Evolutionary conservation across 2,329 filamentous ascomycete genomes (phyloP), one percentile per base, ranked within the genome.

Genomic region (Cladosporium sp.): DNA sequence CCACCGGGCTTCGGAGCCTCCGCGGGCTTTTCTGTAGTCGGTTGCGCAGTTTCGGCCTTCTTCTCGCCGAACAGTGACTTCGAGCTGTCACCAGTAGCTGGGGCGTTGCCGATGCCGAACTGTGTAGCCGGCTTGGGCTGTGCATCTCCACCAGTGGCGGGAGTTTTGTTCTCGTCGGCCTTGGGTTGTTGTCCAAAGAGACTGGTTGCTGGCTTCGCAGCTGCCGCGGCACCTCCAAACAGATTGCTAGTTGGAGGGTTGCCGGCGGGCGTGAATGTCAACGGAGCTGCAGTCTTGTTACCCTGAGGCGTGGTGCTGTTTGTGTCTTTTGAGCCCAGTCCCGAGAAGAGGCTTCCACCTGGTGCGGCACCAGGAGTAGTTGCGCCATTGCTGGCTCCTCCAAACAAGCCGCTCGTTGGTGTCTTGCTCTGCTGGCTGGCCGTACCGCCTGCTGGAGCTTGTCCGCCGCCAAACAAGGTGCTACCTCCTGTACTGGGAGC

Each of bases 241-340:
- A 65, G 21, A 21, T 44, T 62, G 49, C 37, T 46, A 26, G 35
- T 14, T 14, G 72, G 69, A 31, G 71, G 70, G 49, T 73, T 66
- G 59, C 74, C 78, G 37, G 72, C 72, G 10, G 72, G 72, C n/a
- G 72, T 74, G 16, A 71, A 72, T 14, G 69, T 72, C 11, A 66
- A 65, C 12, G 67, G 56, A 40, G 67, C 64, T 28, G 52, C 40
- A 18, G 61, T 59, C 44, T 71, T 71, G 64, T 67, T 70, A 6
- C 67, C 62, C 35, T 72, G 69, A 5, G 72, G 72, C 5, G 72
- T 73, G 11, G 66, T 65, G 21, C 66, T 68, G 40, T 59, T 67
- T 16, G 62, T 49, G 16, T 52, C 53, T 12, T 65, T 65, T 7
- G 53, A 49, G 23, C 56, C 64, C n/a, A 64, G 14, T 44, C 62